Evolutionary conservation across 768 basidiomycete genomes (phyloP).

Genomic region (Xerocomus spinulosus): DNA sequence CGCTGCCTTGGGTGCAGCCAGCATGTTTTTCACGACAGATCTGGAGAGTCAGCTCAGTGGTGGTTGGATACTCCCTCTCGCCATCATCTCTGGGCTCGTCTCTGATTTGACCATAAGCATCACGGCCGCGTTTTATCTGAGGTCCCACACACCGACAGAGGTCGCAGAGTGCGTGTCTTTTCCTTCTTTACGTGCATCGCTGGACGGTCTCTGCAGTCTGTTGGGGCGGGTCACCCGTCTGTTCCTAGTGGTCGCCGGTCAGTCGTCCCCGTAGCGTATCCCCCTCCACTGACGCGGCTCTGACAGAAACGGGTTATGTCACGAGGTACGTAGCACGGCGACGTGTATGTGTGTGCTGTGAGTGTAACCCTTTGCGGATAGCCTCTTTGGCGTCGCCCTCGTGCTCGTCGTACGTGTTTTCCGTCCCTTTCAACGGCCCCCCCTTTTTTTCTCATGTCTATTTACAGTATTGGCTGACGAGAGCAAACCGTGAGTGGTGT

Average conservation of each 20-base stretch:
- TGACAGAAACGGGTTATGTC: constrained; percentile 13
- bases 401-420: constrained; percentile 11
- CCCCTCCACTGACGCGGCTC: background rate
- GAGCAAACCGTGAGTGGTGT: constrained; percentile 7
- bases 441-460: background rate
- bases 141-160: background rate
- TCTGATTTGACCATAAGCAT: constrained; percentile 17
- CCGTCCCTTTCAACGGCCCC: background rate
- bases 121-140: constrained; percentile 7
- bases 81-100: constrained; percentile 11
- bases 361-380: background rate
- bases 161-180: constrained; percentile 5
- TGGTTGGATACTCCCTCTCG: constrained; percentile 19
- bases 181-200: background rate
- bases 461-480: constrained; percentile 18
- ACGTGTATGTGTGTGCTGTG: background rate
- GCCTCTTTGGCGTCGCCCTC: constrained; percentile 6
- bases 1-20: constrained; percentile 18
- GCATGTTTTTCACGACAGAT: constrained; percentile 13
- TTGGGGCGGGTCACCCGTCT: constrained; percentile 3
- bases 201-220: constrained; percentile 2
- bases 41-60: constrained; percentile 9
- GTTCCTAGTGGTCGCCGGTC: constrained; percentile 8
- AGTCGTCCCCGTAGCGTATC: background rate
- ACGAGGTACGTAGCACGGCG: constrained; percentile 8